These are phyloP conservation scores for Chalara sp. DNA, from an alignment of 2,329 filamentous ascomycete genomes.

Conservation along the genomic window DNA sequence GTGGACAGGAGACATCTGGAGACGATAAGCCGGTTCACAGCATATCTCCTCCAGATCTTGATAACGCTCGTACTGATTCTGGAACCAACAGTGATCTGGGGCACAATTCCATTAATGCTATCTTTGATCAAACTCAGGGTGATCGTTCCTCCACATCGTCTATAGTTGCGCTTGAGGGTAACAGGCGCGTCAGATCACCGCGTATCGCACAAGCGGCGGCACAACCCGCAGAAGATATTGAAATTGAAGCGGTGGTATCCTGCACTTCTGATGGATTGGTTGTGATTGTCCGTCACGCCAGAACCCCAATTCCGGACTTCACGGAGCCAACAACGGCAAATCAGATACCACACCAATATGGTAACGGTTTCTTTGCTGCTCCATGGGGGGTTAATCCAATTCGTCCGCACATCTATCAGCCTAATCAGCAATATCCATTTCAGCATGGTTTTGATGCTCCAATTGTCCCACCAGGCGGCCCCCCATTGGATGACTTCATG, in stretches of 20 bases:
- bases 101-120: constrained; percentile 31
- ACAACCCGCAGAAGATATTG: constrained; percentile 38
- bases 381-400: constrained; percentile 71
- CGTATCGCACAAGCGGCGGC: too few relatives aligned
- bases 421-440: constrained; percentile 37
- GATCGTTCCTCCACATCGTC: constrained; percentile 24
- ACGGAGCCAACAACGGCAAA: constrained; percentile 38
- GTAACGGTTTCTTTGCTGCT: constrained; percentile 68
- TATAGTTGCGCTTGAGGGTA: background rate
- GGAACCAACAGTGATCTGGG: constrained; percentile 35
- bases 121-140: constrained; percentile 34
- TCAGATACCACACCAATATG: constrained; percentile 31
- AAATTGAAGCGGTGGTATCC: constrained; percentile 85
- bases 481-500: constrained; percentile 61
- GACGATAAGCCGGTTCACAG: constrained; percentile 1
- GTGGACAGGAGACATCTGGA: constrained; percentile 1
- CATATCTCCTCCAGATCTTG: background rate
- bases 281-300: constrained; percentile 69
- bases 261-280: constrained; percentile 85
- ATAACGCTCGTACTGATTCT: constrained; percentile 28
- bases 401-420: constrained; percentile 28
- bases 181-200: too few relatives aligned
- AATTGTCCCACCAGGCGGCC: constrained; percentile 42
- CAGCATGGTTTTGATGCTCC: constrained; percentile 32
- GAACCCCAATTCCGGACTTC: constrained; percentile 64